phyloP scores from a whole-genome alignment of 768 basidiomycete species.

The Collybia mongolica region DNA sequence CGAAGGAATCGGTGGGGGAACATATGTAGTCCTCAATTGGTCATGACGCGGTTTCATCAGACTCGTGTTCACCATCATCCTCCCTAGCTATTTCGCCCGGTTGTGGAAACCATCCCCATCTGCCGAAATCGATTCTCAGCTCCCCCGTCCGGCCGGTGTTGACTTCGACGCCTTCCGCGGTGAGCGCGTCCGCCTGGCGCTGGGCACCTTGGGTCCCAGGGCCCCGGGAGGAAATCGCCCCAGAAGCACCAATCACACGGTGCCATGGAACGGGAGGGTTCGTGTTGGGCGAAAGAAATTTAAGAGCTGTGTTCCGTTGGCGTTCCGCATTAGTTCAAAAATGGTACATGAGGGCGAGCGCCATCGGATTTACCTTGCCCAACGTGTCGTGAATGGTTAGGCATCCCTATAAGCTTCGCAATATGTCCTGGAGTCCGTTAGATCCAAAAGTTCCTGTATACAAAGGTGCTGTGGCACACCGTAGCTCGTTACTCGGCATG shows the following conservation, averaged over 20 bases:
- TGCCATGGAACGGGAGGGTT: constrained; percentile 80
- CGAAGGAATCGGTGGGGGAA: too few relatives aligned
- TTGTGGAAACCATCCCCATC: constrained; percentile 70
- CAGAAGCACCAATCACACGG: constrained; percentile 69
- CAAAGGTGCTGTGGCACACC: constrained; percentile 38
- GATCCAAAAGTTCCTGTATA: background rate
- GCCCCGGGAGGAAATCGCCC: constrained; percentile 78
- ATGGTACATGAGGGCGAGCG: background rate
- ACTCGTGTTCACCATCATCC: constrained; percentile 6
- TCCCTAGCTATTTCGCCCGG: constrained; percentile 13
- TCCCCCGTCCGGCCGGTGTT: constrained; percentile 52
- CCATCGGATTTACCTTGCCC: constrained; percentile 59
- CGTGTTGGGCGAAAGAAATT: constrained; percentile 60
- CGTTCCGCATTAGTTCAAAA: background rate
- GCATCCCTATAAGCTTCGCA: constrained; percentile 79
- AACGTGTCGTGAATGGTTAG: constrained; percentile 75
- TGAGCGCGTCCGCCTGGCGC: constrained; percentile 71
- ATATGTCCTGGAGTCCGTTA: constrained; percentile 56
- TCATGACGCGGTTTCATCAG: constrained; percentile 3
- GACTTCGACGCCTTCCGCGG: constrained; percentile 84
- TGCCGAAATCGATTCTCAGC: constrained; percentile 53
- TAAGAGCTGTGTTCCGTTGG: constrained; percentile 65
- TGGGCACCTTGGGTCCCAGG: constrained; percentile 81
- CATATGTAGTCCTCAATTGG: too few relatives aligned
- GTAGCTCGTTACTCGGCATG: constrained; percentile 70